These are phyloP conservation scores for Hymenoscyphus scutula DNA, from an alignment of 2,329 filamentous ascomycete species.

Conservation along the genomic window DNA sequence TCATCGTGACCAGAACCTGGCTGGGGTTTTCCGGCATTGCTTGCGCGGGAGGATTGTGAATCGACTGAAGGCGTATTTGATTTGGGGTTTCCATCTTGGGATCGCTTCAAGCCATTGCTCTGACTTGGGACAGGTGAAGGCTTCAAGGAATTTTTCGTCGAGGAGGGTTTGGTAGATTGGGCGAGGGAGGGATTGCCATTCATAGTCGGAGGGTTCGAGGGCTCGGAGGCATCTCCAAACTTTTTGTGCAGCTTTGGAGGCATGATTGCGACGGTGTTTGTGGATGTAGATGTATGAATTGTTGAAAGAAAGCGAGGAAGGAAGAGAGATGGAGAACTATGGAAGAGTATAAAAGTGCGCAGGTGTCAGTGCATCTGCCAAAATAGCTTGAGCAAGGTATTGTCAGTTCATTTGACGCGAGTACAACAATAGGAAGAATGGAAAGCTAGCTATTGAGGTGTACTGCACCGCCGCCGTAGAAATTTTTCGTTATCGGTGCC, in stretches of 20 bases:
- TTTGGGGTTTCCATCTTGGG: slow-evolving; percentile 28
- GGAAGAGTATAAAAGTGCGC: not conserved
- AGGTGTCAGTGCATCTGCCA: not conserved
- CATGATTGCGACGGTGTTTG: slow-evolving; percentile 35
- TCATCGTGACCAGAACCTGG: not conserved
- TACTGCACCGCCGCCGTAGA: not conserved
- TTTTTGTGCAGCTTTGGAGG: slow-evolving; percentile 42
- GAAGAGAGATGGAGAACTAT: not conserved
- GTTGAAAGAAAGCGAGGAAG: slow-evolving; percentile 3
- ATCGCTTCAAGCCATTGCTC: slow-evolving; percentile 20
- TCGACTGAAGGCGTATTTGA: not conserved
- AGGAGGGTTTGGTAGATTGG: not conserved
- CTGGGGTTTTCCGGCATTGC: not conserved
- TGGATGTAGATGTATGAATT: not conserved
- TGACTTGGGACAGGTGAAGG: not conserved
- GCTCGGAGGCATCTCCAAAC: slow-evolving; percentile 35
- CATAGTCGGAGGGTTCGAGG: not conserved
- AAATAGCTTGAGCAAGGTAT: slow-evolving; percentile 1
- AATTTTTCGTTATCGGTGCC: not conserved
- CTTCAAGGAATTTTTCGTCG: not conserved
- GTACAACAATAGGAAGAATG: slow-evolving; percentile 5
- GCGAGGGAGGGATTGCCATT: not conserved
- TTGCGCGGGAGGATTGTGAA: not conserved
- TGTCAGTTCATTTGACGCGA: not conserved
- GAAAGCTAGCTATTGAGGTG: not conserved